A percentile compares a stretch with the other conserved stretches of the same genome.
These are phyloP conservation scores for Fusarium piperis DNA, from an alignment of 2,329 filamentous ascomycete genomes.

Conservation along the genomic window DNA sequence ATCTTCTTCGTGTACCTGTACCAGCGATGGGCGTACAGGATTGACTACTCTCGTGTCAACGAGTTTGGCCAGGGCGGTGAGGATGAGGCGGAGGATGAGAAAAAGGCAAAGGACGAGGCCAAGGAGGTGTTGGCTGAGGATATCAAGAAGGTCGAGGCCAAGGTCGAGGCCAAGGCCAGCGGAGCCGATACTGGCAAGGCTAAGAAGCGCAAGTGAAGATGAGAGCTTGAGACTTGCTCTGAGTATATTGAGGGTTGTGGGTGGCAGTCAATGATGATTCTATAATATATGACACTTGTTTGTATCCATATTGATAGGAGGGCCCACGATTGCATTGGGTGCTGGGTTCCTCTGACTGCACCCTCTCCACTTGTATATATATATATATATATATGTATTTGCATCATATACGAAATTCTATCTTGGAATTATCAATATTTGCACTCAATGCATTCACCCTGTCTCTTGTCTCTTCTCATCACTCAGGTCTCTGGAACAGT, in stretches of 20 bases:
- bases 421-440: too few relatives aligned
- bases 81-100: slow-evolving; percentile 83
- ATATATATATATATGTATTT: not conserved
- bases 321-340: not conserved
- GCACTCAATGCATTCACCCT: not conserved
- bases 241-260: not conserved
- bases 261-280: not conserved
- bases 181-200: slow-evolving; percentile 60
- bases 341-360: not conserved
- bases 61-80: slow-evolving; percentile 99
- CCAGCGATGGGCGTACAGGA: slow-evolving; percentile 90
- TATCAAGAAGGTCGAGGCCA: slow-evolving; percentile 51
- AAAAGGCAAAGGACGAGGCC: slow-evolving; percentile 53
- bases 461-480: not conserved
- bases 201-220: slow-evolving; percentile 53
- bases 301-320: not conserved
- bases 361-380: not conserved
- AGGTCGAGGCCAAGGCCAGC: slow-evolving; percentile 57
- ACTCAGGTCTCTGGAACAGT: not conserved
- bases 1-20: slow-evolving; percentile 99
- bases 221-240: not conserved
- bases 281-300: not conserved
- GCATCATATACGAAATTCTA: not conserved
- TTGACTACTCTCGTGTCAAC: slow-evolving; percentile 92
- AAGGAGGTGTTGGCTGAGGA: slow-evolving; percentile 52